Base-by-base conservation (phyloP, 1,139 yeast genomes). In the Geotrichum europaeum region DNA sequence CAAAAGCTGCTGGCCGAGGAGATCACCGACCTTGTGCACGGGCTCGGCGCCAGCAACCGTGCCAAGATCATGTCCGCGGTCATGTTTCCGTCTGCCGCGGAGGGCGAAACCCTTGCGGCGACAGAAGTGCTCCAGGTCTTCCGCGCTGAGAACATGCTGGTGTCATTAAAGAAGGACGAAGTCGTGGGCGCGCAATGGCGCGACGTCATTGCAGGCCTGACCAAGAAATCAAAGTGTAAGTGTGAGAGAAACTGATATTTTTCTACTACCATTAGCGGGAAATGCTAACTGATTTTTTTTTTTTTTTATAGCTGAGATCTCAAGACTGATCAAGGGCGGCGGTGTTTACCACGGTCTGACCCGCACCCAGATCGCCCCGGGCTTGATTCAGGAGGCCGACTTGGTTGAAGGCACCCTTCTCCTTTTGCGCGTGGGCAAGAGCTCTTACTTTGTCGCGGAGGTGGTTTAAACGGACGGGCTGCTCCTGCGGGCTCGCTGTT, bases 21-120 rank as follows among this genome's bases (percentile, higher is more conserved):
- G 70, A 88, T 92, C 53, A 87, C 94, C 4, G 96, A 89, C 68
- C 78, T 94, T 69, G 80, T 94, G 47, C 97, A 91, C 73, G 99
- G 98, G 0, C 78, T 78, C 12, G 95, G 94, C 0, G 78, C 81
- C 5, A 96, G 96, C 2, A 79, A 81, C 40, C 80, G 83, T 59
- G 86, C 90, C 69, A 83, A 84, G 10, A 77, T 79, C 53, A 80
- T 87, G 28, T 84, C 94, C 2, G 78, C 85, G 5, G 81, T 87
- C 62, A 72, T 89, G 56, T 89, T 86, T 72, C 89, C 89, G 15
- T 57, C 62, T 1, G 62, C 58, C 2, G 43, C 40, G 7, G 51
- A 58, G 10, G 63, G 79, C 32, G 77, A 75, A 15, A 13, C 40
- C 2, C 7, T 55, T 6, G 47, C 53, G 2, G n/a, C 86, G 0